These are phyloP conservation scores for Willaertia magna DNA, from an alignment of 208 protist species.

Conservation along the genomic window DNA sequence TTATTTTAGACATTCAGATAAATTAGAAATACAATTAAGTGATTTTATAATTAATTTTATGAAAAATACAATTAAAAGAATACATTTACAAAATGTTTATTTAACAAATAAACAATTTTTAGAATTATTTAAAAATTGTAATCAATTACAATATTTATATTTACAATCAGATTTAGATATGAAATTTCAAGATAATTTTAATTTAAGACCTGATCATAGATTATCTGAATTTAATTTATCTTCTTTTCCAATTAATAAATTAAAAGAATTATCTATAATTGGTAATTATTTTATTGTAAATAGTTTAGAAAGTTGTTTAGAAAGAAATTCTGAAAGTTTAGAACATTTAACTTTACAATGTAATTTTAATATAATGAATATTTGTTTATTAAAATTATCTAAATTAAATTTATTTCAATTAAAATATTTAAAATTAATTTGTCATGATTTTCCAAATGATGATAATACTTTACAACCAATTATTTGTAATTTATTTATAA, in stretches of 20 bases:
- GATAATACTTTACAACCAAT: not conserved
- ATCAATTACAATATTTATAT: not conserved
- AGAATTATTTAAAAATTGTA: not conserved
- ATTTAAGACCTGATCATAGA: not conserved
- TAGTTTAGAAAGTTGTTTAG: not conserved
- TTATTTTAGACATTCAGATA: not conserved
- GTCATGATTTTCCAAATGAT: not conserved
- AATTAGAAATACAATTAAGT: not conserved
- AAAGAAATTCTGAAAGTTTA: not conserved
- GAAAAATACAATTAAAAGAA: not conserved
- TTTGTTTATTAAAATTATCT: not conserved
- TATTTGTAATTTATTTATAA: not conserved
- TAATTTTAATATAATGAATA: not conserved
- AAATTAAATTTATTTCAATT: not conserved
- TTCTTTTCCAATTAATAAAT: not conserved
- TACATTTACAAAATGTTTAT: not conserved
- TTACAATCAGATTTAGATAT: not conserved
- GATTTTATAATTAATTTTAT: not conserved
- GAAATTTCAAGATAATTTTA: not conserved
- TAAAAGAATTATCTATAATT: not conserved
- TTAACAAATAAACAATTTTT: not conserved
- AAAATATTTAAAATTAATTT: not conserved
- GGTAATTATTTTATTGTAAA: not conserved
- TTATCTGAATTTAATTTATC: not conserved
- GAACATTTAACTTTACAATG: not conserved